Evolutionary conservation across 2,329 filamentous ascomycete species (phyloP), one percentile per base, ranked within the genome.

Genomic region (Erysiphe pisi): DNA sequence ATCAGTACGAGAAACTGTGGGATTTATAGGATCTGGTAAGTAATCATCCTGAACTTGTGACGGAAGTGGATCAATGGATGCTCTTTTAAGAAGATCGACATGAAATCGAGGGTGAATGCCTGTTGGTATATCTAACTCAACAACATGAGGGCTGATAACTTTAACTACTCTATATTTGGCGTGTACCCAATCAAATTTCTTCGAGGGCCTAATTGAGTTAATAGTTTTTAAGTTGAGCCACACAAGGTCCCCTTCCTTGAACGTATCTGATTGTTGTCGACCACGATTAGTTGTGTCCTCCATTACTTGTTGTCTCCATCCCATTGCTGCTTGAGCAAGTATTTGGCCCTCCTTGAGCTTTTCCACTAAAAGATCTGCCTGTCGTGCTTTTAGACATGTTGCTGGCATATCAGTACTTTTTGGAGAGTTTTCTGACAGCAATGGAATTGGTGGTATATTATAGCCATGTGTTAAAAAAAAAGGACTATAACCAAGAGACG

Each of bases 261-360:
- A 71, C 12, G 20, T 45, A 40, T 71, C 31, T 45, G 3, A 40
- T 45, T 71, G 68, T 71, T 71, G 68, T 40, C 28, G 68, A 45
- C 9, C 36, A 20, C 68, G 9, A 43, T 71, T 71, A 40, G 68
- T 45, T 1, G 68, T 20, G 22, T 71, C 36, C 22, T 71, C 68
- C 28, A 71, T 71, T 20, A 71, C 18, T 20, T 71, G 68, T 45
- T 45, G 28, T 45, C 36, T 22, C 68, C 68, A 71, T 16, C 18
- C 11, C 31, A 71, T 71, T 40, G 68, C 40, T 43, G 1, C 68
- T 43, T 71, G 68, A 0, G 68, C 68, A 7, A 71, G 40, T 8
- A 28, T 36, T 25, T 71, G 68, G 12, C 36, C 40, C n/a, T 95
- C 68, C 18, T 71, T 18, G 14, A 71, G 68, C 43, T 71, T 71